Percentiles rank a stretch among this genome's conserved stretches.
Evolutionary conservation across 2,329 filamentous ascomycete species (phyloP).

Genomic region (Paracoccidioides lutzii): DNA sequence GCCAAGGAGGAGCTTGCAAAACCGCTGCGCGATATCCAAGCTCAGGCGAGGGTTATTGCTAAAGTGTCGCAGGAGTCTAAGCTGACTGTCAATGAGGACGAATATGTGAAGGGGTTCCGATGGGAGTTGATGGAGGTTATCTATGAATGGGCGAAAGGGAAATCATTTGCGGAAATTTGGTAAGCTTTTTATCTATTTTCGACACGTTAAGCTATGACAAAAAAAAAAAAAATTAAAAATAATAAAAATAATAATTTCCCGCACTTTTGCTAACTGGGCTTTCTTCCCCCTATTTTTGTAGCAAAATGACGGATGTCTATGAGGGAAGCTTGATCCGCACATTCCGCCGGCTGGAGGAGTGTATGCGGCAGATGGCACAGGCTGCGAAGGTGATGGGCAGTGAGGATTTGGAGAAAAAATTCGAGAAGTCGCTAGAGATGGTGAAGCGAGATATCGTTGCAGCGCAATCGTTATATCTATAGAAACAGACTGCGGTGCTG

Average conservation of each 20-base stretch:
- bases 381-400: slow-evolving; percentile 97
- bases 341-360: slow-evolving; percentile 88
- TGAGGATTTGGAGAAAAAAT: slow-evolving; percentile 83
- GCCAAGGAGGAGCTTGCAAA: slow-evolving; percentile 70
- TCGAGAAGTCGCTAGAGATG: slow-evolving; percentile 72
- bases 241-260: not conserved
- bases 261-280: not conserved
- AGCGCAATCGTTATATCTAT: slow-evolving; percentile 84
- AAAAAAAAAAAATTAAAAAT: not conserved
- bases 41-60: slow-evolving; percentile 74
- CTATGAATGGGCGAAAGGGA: slow-evolving; percentile 78
- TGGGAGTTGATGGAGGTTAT: slow-evolving; percentile 97
- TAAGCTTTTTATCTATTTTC: slow-evolving; percentile 38
- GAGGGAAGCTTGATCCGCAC: slow-evolving; percentile 92
- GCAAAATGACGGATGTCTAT: slow-evolving; percentile 98
- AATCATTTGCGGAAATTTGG: slow-evolving; percentile 88
- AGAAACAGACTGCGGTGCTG: slow-evolving; percentile 19
- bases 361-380: slow-evolving; percentile 88
- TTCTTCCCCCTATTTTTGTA: slow-evolving; percentile 24
- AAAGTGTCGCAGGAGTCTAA: slow-evolving; percentile 95
- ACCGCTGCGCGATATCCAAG: slow-evolving; percentile 73
- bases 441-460: slow-evolving; percentile 89
- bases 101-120: slow-evolving; percentile 81
- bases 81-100: slow-evolving; percentile 83
- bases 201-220: not conserved